Base-by-base conservation (phyloP, 2,329 filamentous ascomycete genomes). In the Aureobasidium sp. region DNA sequence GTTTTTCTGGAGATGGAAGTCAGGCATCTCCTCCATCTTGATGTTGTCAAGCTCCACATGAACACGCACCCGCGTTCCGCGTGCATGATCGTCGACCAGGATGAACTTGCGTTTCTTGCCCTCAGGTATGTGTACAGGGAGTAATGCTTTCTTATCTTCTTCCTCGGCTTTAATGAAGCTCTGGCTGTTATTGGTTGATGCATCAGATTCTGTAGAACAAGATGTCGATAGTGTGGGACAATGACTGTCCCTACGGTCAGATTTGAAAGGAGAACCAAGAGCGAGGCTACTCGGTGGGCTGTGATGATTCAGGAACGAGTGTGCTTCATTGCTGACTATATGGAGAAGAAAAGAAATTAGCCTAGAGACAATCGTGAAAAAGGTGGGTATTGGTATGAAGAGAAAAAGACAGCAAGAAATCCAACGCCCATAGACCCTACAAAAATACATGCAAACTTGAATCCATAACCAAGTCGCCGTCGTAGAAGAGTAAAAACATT, bases 21-120 rank as follows among this genome's bases (percentile, higher is more conserved):
- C 93, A 1, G 93, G 93, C 71, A 97, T 96, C 75, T 97, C 93
- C 70, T 92, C 88, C 78, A 94, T 95, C 72, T 97, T 89, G 68
- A 97, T 91, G 48, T 87, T 86, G 71, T 97, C 91, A n/a, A 99
- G 85, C 65, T 89, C 94, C 57, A 97, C 92, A 64, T 92, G 88
- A 48, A 97, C 92, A 16, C 93, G 87, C 1, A 97, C 86, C 45
- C 91, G 85, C 54, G 85, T 87, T 58, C 88, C 88, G 39, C 90
- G 87, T 64, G 91, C 88, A 58, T 85, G 86, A 73, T 97, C 93
- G 67, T 97, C 92, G 32, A 97, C 91, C 10, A 97, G 84, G 67
- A 97, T 96, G 75, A 97, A 97, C 75, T 97, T 97, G 72, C 93
- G 88, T 70, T 91, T 90, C 78, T 96, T 96, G 57, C 88, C 86